Conservation (phyloP, 768 basidiomycete species). For the Leccinum ochraceum region DNA sequence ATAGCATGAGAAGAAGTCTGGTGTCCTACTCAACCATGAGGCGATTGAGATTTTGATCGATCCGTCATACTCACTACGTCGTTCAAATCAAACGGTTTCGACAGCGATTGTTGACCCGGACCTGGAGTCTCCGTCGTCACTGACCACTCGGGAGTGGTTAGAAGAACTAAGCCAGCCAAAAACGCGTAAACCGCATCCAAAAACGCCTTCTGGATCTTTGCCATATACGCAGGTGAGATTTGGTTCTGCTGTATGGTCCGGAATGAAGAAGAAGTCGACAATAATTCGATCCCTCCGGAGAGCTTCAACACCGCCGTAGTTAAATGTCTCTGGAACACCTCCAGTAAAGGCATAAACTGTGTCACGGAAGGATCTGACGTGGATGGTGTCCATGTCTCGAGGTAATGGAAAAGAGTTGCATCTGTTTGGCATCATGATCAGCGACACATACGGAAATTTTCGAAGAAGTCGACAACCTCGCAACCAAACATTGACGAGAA, state of each 20-base stretch:
- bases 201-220: slow-evolving; percentile 82
- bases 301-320: slow-evolving; percentile 77
- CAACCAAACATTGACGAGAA: slow-evolving; percentile 77
- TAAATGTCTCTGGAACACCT: slow-evolving; percentile 78
- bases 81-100: slow-evolving; percentile 51
- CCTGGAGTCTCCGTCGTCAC: slow-evolving; percentile 15
- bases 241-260: slow-evolving; percentile 59
- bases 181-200: slow-evolving; percentile 83
- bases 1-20: slow-evolving; percentile 83
- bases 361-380: slow-evolving; percentile 66
- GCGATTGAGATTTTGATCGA: background rate
- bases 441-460: background rate
- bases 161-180: slow-evolving; percentile 79
- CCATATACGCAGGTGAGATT: slow-evolving; percentile 61
- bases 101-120: slow-evolving; percentile 22
- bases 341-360: slow-evolving; percentile 73
- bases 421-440: slow-evolving; percentile 50
- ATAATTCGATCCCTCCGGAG: slow-evolving; percentile 71
- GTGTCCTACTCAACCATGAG: slow-evolving; percentile 60
- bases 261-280: slow-evolving; percentile 45
- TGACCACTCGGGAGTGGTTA: slow-evolving; percentile 72
- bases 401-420: slow-evolving; percentile 73
- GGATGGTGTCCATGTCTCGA: slow-evolving; percentile 84
- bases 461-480: slow-evolving; percentile 54
- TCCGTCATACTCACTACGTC: slow-evolving; percentile 51